Base-by-base conservation (phyloP, 106 monocot genomes). In the Hemerocallis citrina region DNA sequence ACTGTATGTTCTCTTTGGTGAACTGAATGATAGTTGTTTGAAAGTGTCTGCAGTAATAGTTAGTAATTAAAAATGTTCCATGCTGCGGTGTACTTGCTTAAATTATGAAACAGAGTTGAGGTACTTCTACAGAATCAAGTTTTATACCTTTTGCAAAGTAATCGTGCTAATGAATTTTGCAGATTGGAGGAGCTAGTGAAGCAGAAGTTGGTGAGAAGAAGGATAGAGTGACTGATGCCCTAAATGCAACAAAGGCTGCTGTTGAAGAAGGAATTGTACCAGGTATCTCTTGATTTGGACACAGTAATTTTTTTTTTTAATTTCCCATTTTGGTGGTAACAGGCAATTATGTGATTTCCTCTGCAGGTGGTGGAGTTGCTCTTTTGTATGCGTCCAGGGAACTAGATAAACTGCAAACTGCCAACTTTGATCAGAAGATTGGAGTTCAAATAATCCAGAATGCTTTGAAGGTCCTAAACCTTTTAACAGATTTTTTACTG, bases 211-310 rank as follows among this genome's bases (percentile, higher is more conserved):
- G 79, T 6, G 86, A 87, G 73, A 87, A 87, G 15, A 87, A 87
- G 35, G 86, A 87, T 60, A 77, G 86, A 55, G 86, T 81, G 13
- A 87, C 65, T 20, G 86, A 87, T 67, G 86, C 86, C 46, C 44
- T 87, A 22, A 87, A 87, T 73, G 86, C 86, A 25, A 81, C 86
- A 10, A 87, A 87, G 72, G 86, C 81, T 59, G 86, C 81, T 13
- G 86, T 87, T 28, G 86, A 87, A 17, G 86, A 87, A 69, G 86
- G 86, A 41, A 87, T 87, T 54, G 81, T 87, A 15, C 86, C 86
- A 64, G 86, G 82, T 83, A 38, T 5, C n/a, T 40, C 13, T 41
- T 24, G 5, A 40, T 59, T 20, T 40, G 27, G 47, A 10, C 23
- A n/a, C 28, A 11, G 43, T 45, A 27, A 31, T 22, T 29, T 4